Base-by-base conservation (phyloP, 2,329 filamentous ascomycete species). In the Ascochyta koolunga region DNA sequence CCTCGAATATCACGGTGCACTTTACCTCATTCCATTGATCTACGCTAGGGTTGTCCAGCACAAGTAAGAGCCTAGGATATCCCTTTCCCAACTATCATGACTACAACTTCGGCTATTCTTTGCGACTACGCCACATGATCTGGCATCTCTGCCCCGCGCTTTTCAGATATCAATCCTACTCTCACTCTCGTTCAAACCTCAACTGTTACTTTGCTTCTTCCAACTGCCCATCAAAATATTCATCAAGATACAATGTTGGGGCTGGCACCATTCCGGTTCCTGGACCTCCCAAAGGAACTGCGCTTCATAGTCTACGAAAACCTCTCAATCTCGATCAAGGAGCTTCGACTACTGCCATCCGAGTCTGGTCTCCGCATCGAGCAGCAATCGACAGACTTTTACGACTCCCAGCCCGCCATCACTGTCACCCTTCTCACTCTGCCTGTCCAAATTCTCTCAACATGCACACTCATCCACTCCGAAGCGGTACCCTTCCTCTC, bases 251-350 rank as follows among this genome's bases (percentile, higher is more conserved):
- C 11, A n/a, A 46, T 46, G 51, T n/a, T 24, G 5, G 32, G 35
- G 19, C 21, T 22, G 21, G 10, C 8, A 29, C 38, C 37, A 5
- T 56, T 56, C 13, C 44, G 33, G 4, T 57, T 57, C 3, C 40
- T 57, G 13, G 54, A 54, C 15, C 50, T 57, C 11, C 54, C 54
- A 11, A 57, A 57, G 10, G 54, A 57, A 32, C 16, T 57, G 27
- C 54, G 54, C n/a, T 45, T 46, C 15, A 57, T 57, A 19, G 24
- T 57, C 13, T 57, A 57, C 40, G 54, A 54, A 13, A 50, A 38
- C 13, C 44, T 56, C 4, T 21, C 6, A 15, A 48, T 45, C n/a
- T 44, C 39, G 10, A 48, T 25, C 10, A 56, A 40, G 22, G 37
- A 35, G 4, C 6, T 42, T 15, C 42, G 22, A 21, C 16, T 56